Base-by-base conservation (phyloP, 495 filamentous ascomycete genomes). In the Penicilliopsis zonata region DNA sequence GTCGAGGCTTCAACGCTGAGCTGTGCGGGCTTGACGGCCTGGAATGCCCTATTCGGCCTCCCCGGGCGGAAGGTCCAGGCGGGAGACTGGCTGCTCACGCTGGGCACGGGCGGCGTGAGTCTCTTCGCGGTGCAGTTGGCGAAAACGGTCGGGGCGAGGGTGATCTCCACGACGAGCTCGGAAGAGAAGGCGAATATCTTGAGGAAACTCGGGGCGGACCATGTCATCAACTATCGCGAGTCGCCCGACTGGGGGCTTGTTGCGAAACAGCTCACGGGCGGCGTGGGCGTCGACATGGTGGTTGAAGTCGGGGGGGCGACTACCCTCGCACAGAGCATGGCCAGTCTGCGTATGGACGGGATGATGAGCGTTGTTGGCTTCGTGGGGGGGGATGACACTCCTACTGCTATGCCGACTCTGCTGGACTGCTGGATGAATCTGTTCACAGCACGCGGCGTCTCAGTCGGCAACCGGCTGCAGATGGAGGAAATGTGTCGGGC, bases 51-150 rank as follows among this genome's bases (percentile, higher is more conserved):
- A 3, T 90, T 81, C 38, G 85, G 82, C 0, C 38, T 87, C 20
- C 73, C 78, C 0, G 85, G 83, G 1, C 62, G 88, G 32, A 62
- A 53, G 3, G 80, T 93, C 1, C n/a, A n/a, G n/a, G n/a, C n/a
- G n/a, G n/a, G n/a, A n/a, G n/a, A n/a, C n/a, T n/a, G n/a, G n/a
- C n/a, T n/a, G n/a, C 52, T 93, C 13, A 78, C 80, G 3, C 80
- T 86, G 46, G 85, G 85, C 17, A 87, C 82, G 4, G 84, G 85
- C 2, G 83, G 84, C 38, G 83, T 93, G 8, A 78, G 72, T 38
- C 68, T 86, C 8, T 90, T 90, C 44, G 80, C 66, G 10, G 39
- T 88, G 32, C 79, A 79, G n/a, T 90, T 90, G 42, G 85, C 85
- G 28, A 88, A 86, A 56, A 81, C 82, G 0, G 80, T 78, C 9